A percentile compares a stretch with the other conserved stretches of the same genome.
Evolutionary conservation across 1,139 yeast species (phyloP).

Genomic region (Hansenula lynferdii): DNA sequence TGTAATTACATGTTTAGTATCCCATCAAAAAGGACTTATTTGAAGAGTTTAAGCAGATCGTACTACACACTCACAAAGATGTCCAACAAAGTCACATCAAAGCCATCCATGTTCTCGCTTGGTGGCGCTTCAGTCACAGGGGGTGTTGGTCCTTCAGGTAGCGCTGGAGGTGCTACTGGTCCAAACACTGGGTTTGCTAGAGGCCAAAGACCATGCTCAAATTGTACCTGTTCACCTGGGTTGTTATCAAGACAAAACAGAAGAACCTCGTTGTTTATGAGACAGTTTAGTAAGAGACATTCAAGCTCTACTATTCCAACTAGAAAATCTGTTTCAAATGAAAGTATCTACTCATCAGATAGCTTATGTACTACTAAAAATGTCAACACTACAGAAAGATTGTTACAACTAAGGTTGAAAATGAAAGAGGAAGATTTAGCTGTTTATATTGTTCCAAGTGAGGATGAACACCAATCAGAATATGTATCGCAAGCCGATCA

Average conservation of each 20-base stretch:
- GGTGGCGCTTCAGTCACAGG: not conserved
- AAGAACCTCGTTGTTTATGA: slow-evolving; percentile 46
- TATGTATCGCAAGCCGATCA: slow-evolving; percentile 79
- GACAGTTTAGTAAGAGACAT: slow-evolving; percentile 29
- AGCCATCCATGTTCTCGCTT: slow-evolving; percentile 22
- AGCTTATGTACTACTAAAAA: slow-evolving; percentile 32
- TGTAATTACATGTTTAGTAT: not conserved
- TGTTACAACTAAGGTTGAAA: slow-evolving; percentile 55
- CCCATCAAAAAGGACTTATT: no score
- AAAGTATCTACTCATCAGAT: slow-evolving; percentile 33
- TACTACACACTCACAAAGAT: no score
- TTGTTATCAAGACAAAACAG: slow-evolving; percentile 60
- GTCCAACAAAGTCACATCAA: slow-evolving; percentile 21
- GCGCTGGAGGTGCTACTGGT: slow-evolving; percentile 5
- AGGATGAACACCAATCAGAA: slow-evolving; percentile 93
- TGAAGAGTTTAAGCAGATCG: no score
- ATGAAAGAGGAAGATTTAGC: slow-evolving; percentile 67
- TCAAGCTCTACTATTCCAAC: slow-evolving; percentile 11
- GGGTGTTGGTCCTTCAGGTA: slow-evolving; percentile 7
- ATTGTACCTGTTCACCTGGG: slow-evolving; percentile 84
- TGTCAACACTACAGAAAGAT: slow-evolving; percentile 54
- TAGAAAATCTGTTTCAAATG: slow-evolving; percentile 23
- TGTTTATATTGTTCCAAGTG: slow-evolving; percentile 82
- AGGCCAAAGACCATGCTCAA: slow-evolving; percentile 46
- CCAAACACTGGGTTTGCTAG: slow-evolving; percentile 8